Evolutionary conservation across 768 basidiomycete genomes (phyloP), one percentile per base, ranked within the genome.

Genomic region (Boletales sp.): DNA sequence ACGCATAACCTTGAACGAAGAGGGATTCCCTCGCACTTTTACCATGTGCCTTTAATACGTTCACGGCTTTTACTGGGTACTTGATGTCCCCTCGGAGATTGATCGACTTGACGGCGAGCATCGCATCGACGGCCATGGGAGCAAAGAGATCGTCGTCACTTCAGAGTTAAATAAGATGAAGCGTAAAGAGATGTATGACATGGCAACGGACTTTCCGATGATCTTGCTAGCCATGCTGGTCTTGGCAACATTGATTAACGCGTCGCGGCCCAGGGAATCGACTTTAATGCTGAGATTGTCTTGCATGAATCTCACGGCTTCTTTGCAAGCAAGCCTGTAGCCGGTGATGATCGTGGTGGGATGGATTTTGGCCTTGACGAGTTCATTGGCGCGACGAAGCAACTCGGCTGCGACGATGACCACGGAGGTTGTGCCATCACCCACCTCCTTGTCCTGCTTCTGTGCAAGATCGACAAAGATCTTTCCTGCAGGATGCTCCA

Each of bases 311-410:
- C 90, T 89, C 60, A 95, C 94, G 13, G 97, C 97, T 72, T 98
- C 97, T 68, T 83, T 88, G 69, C 95, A 97, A 9, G 97, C 97
- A 41, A 98, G 79, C 60, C 97, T 77, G 73, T 98, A 99, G 1
- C 97, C 97, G 14, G 95, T 97, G 71, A 99, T 99, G 71, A 99
- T 95, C 7, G 97, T 98, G 2, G 97, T 99, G 0, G 97, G 97
- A 69, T 99, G 97, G 46, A 99, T 97, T 72, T 93, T 97, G 57
- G 91, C 86, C 73, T 97, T 92, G 57, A 99, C 94, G 39, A 99
- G 86, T 67, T 98, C 97, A 66, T 98, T 98, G 48, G 95, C 97
- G 47, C 97, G 83, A 54, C 91, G 86, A 57, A 98, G 78, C 40
- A 98, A 82, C 69, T 97, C 97, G n/a, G 97, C 94, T 47, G 94